Base-by-base conservation (phyloP, 129 eudicot species). In the Escallonia herrerae region DNA sequence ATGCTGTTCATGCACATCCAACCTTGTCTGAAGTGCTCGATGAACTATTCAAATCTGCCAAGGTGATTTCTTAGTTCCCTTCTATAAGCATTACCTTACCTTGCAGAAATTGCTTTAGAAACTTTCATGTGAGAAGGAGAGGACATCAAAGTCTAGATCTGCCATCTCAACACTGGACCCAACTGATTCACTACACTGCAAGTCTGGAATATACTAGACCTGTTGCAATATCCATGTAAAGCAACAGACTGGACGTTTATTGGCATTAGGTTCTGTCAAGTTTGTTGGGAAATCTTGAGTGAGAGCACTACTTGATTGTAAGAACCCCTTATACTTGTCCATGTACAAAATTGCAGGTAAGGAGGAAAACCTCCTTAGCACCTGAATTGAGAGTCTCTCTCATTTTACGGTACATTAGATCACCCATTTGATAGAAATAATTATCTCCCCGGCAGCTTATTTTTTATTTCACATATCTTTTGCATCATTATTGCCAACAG, bases 1-100 rank as follows among this genome's bases (percentile, higher is more conserved):
- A 73, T 82, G 95, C 93, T 55, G 99, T 94, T 58, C 99, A 94
- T 75, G 99, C 97, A 42, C 99, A 94, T 81, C 99, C 99, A 76
- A 94, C 99, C 13, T 64, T 94, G 80, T 89, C 97, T 66, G 99
- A 94, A 89, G 99, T 94, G 46, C 83, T 94, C 7, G 95, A 94
- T 59, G 99, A 94, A 70, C 84, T 94, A 51, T 94, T 86, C 70
- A 94, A 89, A 82, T 83, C 99, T 47, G 97, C 99, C 60, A 94
- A 94, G 97, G 99, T 94, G 80, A 74, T 63, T 39, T 72, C 66
- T 11, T 53, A 5, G 8, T 7, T 72, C 67, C 64, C 72, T 61
- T 43, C 15, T 43, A 63, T 63, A 40, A 45, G 40, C 47, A 42
- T 41, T 7, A 41, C 3, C 37, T 41, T 7, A 41, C 3, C 37